Evolutionary conservation across 331 rosid genomes (phyloP), one percentile per base, ranked within the genome.

Genomic region (Prunus yedoensis): DNA sequence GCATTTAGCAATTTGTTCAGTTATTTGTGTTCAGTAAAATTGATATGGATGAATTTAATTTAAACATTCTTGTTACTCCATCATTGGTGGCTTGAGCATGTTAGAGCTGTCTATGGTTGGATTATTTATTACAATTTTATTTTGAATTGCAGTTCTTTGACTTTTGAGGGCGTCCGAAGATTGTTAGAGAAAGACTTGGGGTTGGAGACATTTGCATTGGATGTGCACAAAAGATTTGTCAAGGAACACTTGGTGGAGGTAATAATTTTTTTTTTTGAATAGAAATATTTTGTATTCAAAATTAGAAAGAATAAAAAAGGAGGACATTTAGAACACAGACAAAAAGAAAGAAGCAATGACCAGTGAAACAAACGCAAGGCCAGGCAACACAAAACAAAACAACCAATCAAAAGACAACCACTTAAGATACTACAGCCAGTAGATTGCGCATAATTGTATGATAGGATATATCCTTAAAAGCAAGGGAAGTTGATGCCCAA

Each of bases 91-190:
- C 13, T 6, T 58, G 46, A 73, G 63, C 56, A 25, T 73, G 68
- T 8, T 16, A 23, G 47, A 46, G 75, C 30, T 3, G 47, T 75
- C 57, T 43, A 68, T 49, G 25, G 45, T 73, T 68, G 32, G 65
- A 8, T 79, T 53, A 8, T 47, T 59, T 17, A 7, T 50, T 18
- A n/a, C 11, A n/a, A 20, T 57, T 47, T 41, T 74, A 58, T 78
- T 35, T 62, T 46, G 17, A 66, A 73, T 46, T 87, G 87, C 97
- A 94, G 99, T 79, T 90, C 97, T 66, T 83, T 94, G 88, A 94
- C 99, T 45, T 83, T 92, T 74, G 97, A 88, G 80, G 95, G 96
- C 25, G 99, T 94, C 66, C 94, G 99, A 56, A 88, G 99, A 79
- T 78, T 94, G 86, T 86, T 94, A 43, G 99, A 94, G 87, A 90